A percentile compares a stretch with the other conserved stretches of the same genome.
Conservation (phyloP, 73 alveolate genomes). For the Loxodes magnus region DNA sequence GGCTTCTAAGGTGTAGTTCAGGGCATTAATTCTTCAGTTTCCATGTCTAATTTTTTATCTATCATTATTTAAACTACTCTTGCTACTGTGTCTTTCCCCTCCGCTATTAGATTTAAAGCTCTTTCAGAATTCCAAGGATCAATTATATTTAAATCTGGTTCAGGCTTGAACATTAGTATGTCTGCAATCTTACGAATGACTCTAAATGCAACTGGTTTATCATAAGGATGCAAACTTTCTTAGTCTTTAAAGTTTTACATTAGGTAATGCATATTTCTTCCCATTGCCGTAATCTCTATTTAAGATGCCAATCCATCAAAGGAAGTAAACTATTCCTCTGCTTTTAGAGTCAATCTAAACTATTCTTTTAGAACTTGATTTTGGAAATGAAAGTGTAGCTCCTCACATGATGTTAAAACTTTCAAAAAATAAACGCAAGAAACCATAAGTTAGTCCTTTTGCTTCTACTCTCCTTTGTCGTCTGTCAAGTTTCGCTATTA, state of each 20-base stretch:
- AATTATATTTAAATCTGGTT: constrained; percentile 14
- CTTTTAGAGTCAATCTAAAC: constrained; percentile 30
- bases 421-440: constrained; percentile 58
- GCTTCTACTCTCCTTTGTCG: constrained; percentile 53
- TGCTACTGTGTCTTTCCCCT: constrained; percentile 13
- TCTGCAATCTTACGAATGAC: constrained; percentile 60
- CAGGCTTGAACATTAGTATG: constrained; percentile 35
- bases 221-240: constrained; percentile 50
- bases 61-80: constrained; percentile 17
- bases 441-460: constrained; percentile 48
- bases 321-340: constrained; percentile 45
- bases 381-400: constrained; percentile 27
- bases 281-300: constrained; percentile 58
- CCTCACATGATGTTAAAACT: constrained; percentile 29
- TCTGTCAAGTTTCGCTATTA: constrained; percentile 47
- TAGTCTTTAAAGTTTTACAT: constrained; percentile 24
- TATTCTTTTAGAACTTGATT: constrained; percentile 23
- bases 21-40: constrained; percentile 19
- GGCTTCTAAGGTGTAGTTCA: constrained; percentile 36
- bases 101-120: too few species aligned
- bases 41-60: constrained; percentile 1
- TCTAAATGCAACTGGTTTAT: constrained; percentile 54
- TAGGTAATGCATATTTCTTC: constrained; percentile 34
- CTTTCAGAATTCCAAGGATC: too few species aligned
- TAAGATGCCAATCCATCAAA: constrained; percentile 41